Evolutionary conservation across 345 rosid genomes (phyloP).

Genomic region (Citrus medica): DNA sequence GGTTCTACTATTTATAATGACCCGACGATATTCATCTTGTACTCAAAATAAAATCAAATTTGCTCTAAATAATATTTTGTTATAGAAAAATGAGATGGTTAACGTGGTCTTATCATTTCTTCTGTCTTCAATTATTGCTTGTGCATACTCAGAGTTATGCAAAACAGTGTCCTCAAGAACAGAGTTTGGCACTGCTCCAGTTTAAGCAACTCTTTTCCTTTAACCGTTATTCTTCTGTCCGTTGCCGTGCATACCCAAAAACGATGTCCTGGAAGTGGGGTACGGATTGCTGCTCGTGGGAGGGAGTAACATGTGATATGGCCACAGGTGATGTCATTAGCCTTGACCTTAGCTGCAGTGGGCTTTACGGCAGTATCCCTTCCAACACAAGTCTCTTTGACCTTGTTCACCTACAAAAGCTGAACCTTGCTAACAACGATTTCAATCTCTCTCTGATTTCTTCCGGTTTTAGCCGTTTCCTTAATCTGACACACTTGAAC

Average conservation of each 20-base stretch:
- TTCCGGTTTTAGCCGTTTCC: neutral
- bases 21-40: neutral
- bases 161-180: neutral
- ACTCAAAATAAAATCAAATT: neutral
- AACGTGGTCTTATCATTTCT: neutral
- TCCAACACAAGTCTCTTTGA: neutral
- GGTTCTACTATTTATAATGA: neutral
- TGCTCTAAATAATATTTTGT: neutral
- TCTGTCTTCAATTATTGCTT: neutral
- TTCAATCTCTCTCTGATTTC: neutral
- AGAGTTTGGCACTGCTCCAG: neutral
- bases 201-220: conserved; percentile 3
- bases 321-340: neutral
- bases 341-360: neutral
- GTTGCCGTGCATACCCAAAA: neutral
- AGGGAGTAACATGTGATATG: neutral
- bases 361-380: neutral
- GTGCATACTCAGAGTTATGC: neutral
- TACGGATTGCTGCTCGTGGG: neutral
- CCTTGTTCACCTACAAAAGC: neutral
- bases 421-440: neutral
- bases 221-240: neutral
- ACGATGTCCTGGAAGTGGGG: neutral
- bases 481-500: neutral
- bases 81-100: neutral